These are phyloP conservation scores for Phaffia australis DNA, from an alignment of 768 basidiomycete species.

Conservation along the genomic window DNA sequence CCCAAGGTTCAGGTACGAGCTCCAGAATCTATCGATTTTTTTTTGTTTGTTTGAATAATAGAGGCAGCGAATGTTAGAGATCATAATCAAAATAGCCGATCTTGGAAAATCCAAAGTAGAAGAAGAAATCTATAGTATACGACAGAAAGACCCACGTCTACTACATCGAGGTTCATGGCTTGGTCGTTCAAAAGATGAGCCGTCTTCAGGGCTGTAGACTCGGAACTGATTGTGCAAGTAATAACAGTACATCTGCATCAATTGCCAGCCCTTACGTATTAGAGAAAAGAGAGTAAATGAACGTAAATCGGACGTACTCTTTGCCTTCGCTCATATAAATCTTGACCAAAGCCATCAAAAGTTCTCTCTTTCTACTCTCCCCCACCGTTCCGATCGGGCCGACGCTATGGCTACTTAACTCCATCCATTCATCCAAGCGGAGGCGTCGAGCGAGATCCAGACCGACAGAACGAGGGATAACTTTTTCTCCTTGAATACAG, in stretches of 20 bases:
- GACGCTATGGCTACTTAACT: constrained; percentile 38
- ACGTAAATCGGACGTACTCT: constrained; percentile 45
- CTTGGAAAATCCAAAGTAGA: background rate
- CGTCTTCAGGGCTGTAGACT: constrained; percentile 49
- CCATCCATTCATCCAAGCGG: constrained; percentile 50
- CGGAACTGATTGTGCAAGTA: constrained; percentile 39
- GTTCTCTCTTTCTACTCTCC: constrained; percentile 46
- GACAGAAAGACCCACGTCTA: constrained; percentile 54
- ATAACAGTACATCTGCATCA: background rate
- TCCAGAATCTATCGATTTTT: constrained; percentile 53
- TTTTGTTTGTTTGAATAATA: constrained; percentile 1
- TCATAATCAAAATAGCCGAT: background rate
- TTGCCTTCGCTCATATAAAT: constrained; percentile 60
- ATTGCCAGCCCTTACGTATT: background rate
- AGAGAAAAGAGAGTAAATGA: background rate
- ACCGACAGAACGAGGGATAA: constrained; percentile 55
- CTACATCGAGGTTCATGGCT: constrained; percentile 60
- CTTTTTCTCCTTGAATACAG: constrained; percentile 65
- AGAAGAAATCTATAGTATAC: background rate
- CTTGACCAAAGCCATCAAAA: constrained; percentile 61
- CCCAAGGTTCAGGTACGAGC: constrained; percentile 61
- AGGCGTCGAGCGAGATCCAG: constrained; percentile 46
- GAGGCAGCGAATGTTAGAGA: background rate
- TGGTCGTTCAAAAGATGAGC: constrained; percentile 67
- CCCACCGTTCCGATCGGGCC: constrained; percentile 40